Base-by-base conservation (phyloP, 2,329 filamentous ascomycete species). In the Botryotinia globosa region DNA sequence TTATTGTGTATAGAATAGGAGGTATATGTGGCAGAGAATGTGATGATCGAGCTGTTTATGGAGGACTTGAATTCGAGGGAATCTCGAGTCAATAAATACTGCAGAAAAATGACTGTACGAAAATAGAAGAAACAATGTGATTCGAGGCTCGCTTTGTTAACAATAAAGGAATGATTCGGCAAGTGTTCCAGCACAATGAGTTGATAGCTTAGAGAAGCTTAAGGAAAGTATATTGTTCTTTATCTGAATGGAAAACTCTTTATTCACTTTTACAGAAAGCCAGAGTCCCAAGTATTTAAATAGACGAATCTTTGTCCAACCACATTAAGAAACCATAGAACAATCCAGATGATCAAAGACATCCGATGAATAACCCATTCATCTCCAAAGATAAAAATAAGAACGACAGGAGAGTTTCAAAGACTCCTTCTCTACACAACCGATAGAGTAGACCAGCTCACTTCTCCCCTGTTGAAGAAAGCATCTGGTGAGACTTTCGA, bases 321-420 rank as follows among this genome's bases (percentile, higher is more conserved):
- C 6, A 39, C 2, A 62, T 14, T n/a, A 62, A n/a, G 25, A 42
- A 18, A 14, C 6, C 16, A 39, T 39, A 39, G 59, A n/a, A n/a
- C 37, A 16, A 62, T 18, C 20, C 14, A 51, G 29, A 16, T 5
- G 6, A 25, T 56, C 69, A 67, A 54, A 65, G 18, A 42, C 37
- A 44, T 18, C 39, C 56, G 7, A 44, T 12, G 45, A 54, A 71
- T 25, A 25, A 32, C 37, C 59, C 2, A 25, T 14, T 1, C 42
- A 25, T 51, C n/a, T 56, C n/a, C 51, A n/a, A 56, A 1, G 54
- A 5, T 20, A 29, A 44, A n/a, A 32, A n/a, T 1, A 58, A 69
- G 61, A 37, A n/a, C 20, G 42, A 71, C 18, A 29, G 20, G 12
- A 29, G n/a, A 44, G 69, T 66, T 71, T 71, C 61, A 71, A 44